Conservation (phyloP, 108 stramenopile species). For the Pseudonitzschia multiseries region DNA sequence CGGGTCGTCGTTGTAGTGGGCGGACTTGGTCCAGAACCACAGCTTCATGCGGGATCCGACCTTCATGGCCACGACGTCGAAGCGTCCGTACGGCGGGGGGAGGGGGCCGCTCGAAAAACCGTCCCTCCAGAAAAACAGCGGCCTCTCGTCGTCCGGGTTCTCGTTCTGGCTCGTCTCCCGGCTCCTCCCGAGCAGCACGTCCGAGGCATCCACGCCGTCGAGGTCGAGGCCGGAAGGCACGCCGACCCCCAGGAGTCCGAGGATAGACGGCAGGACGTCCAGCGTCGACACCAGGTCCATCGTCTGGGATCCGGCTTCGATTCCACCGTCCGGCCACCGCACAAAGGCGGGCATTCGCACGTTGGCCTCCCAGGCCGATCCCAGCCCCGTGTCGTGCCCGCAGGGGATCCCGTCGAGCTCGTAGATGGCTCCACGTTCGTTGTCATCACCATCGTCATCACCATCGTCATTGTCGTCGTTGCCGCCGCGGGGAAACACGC, state of each 20-base stretch:
- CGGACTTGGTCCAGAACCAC: constrained; percentile 67
- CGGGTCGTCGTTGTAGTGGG: constrained; percentile 64
- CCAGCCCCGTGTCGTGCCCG: constrained; percentile 65
- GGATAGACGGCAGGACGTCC: constrained; percentile 66
- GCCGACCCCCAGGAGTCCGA: constrained; percentile 31
- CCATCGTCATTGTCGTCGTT: not conserved
- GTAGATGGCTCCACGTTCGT: constrained; percentile 1
- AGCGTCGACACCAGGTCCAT: constrained; percentile 48
- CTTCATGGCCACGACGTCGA: constrained; percentile 60
- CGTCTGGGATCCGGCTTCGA: constrained; percentile 26
- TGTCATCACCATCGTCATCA: not conserved
- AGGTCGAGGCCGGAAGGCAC: constrained; percentile 45
- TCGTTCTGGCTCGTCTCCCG: not conserved
- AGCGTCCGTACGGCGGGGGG: constrained; percentile 54
- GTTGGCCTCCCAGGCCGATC: constrained; percentile 73
- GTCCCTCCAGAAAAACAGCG: constrained; percentile 66
- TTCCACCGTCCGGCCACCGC: constrained; percentile 37
- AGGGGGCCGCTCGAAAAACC: constrained; percentile 61
- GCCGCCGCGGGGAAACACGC: constrained; percentile 25
- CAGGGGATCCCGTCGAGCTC: constrained; percentile 56
- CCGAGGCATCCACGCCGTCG: constrained; percentile 52
- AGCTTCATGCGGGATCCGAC: constrained; percentile 40
- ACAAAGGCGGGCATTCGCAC: constrained; percentile 64
- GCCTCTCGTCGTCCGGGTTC: constrained; percentile 29
- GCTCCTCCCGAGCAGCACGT: constrained; percentile 27